Evolutionary conservation across 2,329 filamentous ascomycete species (phyloP).

Genomic region (Aspergillus sp.): DNA sequence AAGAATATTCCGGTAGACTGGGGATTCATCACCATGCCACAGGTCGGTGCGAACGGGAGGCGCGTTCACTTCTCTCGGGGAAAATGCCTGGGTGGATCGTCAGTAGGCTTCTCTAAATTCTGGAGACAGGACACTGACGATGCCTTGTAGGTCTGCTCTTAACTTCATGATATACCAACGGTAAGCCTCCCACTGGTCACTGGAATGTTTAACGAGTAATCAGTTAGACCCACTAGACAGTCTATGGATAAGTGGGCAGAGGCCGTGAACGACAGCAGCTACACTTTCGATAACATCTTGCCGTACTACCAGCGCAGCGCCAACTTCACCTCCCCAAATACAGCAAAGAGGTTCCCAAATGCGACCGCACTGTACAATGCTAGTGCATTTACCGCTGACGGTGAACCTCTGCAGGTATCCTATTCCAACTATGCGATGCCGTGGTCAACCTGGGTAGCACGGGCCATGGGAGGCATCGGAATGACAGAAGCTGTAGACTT

Average conservation of each 20-base stretch:
- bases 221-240: conserved; percentile 12
- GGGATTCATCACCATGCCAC: conserved; percentile 24
- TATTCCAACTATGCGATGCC: conserved; percentile 43
- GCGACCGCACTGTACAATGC: conserved; percentile 15
- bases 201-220: background rate
- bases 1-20: conserved; percentile 19
- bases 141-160: background rate
- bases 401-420: conserved; percentile 42
- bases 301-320: conserved; percentile 29
- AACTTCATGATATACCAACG: conserved; percentile 8
- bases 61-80: conserved; percentile 28
- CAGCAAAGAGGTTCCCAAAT: conserved; percentile 16
- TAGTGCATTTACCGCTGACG: conserved; percentile 18
- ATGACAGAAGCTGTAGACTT: conserved; percentile 39
- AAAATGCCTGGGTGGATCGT: background rate
- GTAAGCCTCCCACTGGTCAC: background rate
- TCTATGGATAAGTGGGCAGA: conserved; percentile 24
- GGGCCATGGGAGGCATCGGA: conserved; percentile 44
- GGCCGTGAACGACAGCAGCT: conserved; percentile 25
- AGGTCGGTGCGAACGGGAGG: conserved; percentile 25
- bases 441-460: conserved; percentile 41
- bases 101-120: background rate
- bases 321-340: conserved; percentile 27
- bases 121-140: background rate
- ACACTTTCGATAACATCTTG: conserved; percentile 25